Conservation (phyloP, 306 rosid genomes). For the Prinsepia uniflora region DNA sequence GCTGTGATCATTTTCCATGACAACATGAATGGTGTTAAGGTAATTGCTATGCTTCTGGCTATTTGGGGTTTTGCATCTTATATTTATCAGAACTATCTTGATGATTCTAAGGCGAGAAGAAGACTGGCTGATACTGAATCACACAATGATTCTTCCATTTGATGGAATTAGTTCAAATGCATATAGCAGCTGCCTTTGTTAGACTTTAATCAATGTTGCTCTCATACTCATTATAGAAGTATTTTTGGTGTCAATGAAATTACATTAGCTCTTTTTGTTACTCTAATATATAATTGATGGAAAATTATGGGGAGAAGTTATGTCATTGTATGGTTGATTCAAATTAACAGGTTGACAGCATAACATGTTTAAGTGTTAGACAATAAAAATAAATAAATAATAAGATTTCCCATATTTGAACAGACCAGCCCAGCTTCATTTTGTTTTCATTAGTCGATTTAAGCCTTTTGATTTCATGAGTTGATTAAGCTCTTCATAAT, state of each 20-base stretch:
- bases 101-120: conserved; percentile 49
- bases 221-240: background rate
- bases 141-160: conserved; percentile 19
- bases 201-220: background rate
- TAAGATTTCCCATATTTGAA: too few species aligned
- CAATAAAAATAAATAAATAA: too few species aligned
- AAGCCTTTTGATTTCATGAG: too few species aligned
- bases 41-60: conserved; percentile 84
- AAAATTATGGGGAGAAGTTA: background rate
- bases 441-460: too few species aligned
- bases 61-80: conserved; percentile 77
- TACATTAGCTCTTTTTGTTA: background rate
- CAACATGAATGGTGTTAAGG: conserved; percentile 77
- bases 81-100: conserved; percentile 76
- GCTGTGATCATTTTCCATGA: conserved; percentile 74
- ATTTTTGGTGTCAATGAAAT: background rate
- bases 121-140: conserved; percentile 26
- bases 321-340: too few species aligned
- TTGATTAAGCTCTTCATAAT: too few species aligned
- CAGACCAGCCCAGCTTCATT: too few species aligned
- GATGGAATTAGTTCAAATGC: background rate
- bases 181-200: background rate
- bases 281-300: background rate
- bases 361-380: background rate
- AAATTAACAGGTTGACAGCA: background rate